phyloP scores from a whole-genome alignment of 2,329 filamentous ascomycete genomes.

The Ophiostoma quercus region DNA sequence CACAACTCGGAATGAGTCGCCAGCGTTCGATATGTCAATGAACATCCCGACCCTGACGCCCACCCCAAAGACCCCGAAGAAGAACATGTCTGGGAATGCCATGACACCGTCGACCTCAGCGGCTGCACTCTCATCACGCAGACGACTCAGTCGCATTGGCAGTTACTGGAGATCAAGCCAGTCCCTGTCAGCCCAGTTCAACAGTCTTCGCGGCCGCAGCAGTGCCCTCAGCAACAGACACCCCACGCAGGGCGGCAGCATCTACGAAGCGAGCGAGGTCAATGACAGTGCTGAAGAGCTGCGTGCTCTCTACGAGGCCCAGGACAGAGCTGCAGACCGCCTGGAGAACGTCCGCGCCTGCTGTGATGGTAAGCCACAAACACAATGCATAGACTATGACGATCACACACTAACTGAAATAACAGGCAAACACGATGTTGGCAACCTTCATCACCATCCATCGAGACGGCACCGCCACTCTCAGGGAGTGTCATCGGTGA shows the following conservation, averaged over 20 bases:
- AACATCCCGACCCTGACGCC: constrained; percentile 52
- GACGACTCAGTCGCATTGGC: constrained; percentile 55
- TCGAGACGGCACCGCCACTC: constrained; percentile 29
- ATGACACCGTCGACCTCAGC: constrained; percentile 25
- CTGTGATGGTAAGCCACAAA: constrained; percentile 73
- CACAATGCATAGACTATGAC: background rate
- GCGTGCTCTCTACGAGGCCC: constrained; percentile 69
- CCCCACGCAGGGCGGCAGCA: constrained; percentile 30
- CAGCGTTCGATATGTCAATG: constrained; percentile 45
- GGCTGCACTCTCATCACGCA: constrained; percentile 33
- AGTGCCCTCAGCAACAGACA: constrained; percentile 32
- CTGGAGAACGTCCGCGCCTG: constrained; percentile 95
- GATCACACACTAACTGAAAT: background rate
- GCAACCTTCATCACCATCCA: constrained; percentile 43
- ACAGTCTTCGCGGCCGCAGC: constrained; percentile 50
- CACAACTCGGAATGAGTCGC: constrained; percentile 61
- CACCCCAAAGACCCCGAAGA: constrained; percentile 37
- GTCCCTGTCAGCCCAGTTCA: constrained; percentile 41
- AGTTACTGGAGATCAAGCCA: constrained; percentile 53
- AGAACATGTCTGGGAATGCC: constrained; percentile 31
- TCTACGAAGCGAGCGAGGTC: constrained; percentile 52
- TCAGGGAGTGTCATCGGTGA: constrained; percentile 17
- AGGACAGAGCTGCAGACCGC: constrained; percentile 69
- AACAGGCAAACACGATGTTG: constrained; percentile 68
- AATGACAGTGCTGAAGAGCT: constrained; percentile 81